Conservation (phyloP, 164 flowering plant genomes). For the Vitis rotundifolia region DNA sequence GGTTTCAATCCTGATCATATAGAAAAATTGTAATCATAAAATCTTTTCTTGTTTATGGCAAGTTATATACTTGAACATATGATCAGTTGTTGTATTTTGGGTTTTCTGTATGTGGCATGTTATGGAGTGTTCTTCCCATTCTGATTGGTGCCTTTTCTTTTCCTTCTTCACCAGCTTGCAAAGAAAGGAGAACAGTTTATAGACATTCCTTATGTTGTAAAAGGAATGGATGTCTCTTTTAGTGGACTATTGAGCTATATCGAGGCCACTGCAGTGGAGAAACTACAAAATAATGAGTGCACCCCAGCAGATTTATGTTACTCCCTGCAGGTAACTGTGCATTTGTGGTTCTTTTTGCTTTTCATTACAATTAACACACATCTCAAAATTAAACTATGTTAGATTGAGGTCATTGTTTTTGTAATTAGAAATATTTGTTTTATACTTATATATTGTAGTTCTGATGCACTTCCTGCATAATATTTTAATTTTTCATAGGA, state of each 20-base stretch:
- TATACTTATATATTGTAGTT: not conserved
- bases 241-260: conserved; percentile 92
- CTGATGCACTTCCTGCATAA: not conserved
- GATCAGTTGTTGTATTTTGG: not conserved
- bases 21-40: too few relatives aligned
- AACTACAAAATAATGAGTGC: conserved; percentile 88
- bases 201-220: conserved; percentile 93
- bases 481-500: conserved; percentile 44
- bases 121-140: not conserved
- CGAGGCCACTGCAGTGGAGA: conserved; percentile 87
- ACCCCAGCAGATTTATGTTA: conserved; percentile 97
- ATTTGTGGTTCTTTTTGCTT: not conserved
- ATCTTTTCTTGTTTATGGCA: too few relatives aligned
- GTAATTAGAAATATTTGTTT: not conserved
- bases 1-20: too few relatives aligned
- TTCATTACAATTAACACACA: too few relatives aligned
- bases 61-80: not conserved
- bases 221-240: conserved; percentile 98
- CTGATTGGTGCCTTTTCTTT: conserved; percentile 5
- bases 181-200: conserved; percentile 86
- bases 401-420: not conserved
- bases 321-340: conserved; percentile 69
- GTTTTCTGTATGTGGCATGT: not conserved
- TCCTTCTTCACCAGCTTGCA: conserved; percentile 60
- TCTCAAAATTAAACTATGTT: too few relatives aligned